Evolutionary conservation across 306 rosid species (phyloP).

Genomic region (Betula pendula): DNA sequence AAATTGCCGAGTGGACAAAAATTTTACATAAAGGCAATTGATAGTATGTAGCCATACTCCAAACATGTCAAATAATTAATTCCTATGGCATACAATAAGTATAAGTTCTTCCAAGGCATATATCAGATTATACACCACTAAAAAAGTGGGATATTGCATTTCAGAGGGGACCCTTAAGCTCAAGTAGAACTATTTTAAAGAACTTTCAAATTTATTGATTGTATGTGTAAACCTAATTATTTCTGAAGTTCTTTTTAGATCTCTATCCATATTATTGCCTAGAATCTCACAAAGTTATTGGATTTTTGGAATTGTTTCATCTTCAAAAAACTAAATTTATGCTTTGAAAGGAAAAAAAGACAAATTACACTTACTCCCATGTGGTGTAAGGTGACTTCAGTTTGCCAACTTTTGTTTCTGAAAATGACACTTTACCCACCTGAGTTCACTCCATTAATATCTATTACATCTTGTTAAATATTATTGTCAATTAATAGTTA

Average conservation of each 20-base stretch:
- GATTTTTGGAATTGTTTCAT: neutral
- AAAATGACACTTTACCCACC: too few species aligned
- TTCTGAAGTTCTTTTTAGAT: neutral
- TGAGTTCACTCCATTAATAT: too few species aligned
- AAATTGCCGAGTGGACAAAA: neutral
- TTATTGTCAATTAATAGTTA: too few species aligned
- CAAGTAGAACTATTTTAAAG: neutral
- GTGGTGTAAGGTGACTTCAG: too few species aligned
- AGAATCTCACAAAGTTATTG: neutral
- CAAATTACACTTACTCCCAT: too few species aligned
- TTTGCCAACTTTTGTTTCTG: too few species aligned
- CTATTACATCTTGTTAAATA: too few species aligned
- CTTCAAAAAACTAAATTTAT: neutral
- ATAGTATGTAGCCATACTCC: neutral
- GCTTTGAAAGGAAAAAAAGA: too few species aligned
- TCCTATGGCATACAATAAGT: neutral
- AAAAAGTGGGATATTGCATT: neutral
- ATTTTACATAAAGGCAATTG: neutral
- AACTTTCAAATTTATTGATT: neutral
- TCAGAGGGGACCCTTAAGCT: neutral
- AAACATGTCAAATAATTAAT: neutral
- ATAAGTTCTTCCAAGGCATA: neutral
- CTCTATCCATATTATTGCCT: neutral
- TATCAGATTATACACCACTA: neutral
- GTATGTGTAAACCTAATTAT: neutral